A percentile compares a stretch with the other conserved stretches of the same genome.
Conservation (phyloP, 441 rosid species). For the Gossypium aridum region DNA sequence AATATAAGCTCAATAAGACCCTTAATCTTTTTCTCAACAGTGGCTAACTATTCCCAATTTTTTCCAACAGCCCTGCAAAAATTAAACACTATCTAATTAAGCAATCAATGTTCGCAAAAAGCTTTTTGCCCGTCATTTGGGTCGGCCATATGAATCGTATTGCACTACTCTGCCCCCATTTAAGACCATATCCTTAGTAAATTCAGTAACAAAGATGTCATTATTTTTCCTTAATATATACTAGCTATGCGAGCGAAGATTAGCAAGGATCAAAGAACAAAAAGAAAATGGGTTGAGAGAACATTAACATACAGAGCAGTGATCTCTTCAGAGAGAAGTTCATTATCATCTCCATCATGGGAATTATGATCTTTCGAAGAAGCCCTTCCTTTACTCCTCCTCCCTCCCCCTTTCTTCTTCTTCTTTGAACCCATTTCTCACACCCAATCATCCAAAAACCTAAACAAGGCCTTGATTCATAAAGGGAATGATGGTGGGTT, state of each 20-base stretch:
- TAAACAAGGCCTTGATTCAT: background rate
- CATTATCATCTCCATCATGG: conserved; percentile 48
- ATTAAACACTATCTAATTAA: background rate
- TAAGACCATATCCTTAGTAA: background rate
- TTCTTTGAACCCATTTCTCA: conserved; percentile 72
- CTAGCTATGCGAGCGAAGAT: background rate
- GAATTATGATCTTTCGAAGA: conserved; percentile 58
- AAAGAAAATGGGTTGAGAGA: conserved; percentile 1
- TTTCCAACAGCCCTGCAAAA: background rate
- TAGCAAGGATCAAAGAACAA: background rate
- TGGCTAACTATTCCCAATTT: background rate
- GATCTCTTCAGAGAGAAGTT: conserved; percentile 87
- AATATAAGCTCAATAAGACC: background rate
- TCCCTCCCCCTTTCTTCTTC: conserved; percentile 51
- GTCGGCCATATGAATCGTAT: background rate
- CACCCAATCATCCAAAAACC: background rate
- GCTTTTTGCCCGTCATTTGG: background rate
- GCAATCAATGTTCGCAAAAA: background rate
- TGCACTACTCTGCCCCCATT: background rate
- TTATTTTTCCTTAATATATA: background rate
- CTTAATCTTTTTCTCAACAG: background rate
- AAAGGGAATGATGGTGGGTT: background rate
- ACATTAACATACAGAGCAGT: conserved; percentile 74
- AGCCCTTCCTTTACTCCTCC: conserved; percentile 65
- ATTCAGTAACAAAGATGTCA: background rate